Base-by-base conservation (phyloP, 257 asterid species). In the Nicotiana undulata region DNA sequence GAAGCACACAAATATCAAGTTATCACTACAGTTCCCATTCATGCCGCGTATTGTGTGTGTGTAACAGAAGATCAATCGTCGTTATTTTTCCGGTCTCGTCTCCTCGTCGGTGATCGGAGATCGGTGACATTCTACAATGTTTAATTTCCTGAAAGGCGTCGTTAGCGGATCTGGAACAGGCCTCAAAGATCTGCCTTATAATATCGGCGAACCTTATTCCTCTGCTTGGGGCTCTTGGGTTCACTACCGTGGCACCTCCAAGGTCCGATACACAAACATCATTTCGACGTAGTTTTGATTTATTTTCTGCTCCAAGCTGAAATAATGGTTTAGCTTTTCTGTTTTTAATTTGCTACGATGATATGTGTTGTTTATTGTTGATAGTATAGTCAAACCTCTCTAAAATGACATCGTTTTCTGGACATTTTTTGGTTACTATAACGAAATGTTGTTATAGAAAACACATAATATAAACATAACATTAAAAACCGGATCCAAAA, bases 171-270 rank as follows among this genome's bases (percentile, higher is more conserved):
- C 99, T 85, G 95, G 94, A 6, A 78, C 98, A 60, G 99, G 97
- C 87, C 88, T 92, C 66, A 94, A 94, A 84, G 98, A 96, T 96
- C 96, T 96, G 81, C 99, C 99, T 7, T 94, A 96, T 87, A 90
- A 88, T 88, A 88, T 96, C 84, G 98, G 97, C 46, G 99, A 96
- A 89, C 98, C 99, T 51, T 93, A 96, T 90, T 89, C 97, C 52
- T 88, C 96, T 66, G 91, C 97, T 81, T 96, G 99, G 99, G 99
- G 98, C 81, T 94, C 98, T 29, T 96, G 98, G 99, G 90, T 92
- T 79, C 99, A 96, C 88, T 83, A 85, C 81, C 97, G 97, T 40
- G 99, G 97, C 80, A 91, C 96, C 87, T 92, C 97, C 24, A 93
- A 92, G 95, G 97, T 40, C 11, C 3, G 11, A 40, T 40, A 40